phyloP scores from a whole-genome alignment of 352 stramenopile species.

The Globisporangium solare region DNA sequence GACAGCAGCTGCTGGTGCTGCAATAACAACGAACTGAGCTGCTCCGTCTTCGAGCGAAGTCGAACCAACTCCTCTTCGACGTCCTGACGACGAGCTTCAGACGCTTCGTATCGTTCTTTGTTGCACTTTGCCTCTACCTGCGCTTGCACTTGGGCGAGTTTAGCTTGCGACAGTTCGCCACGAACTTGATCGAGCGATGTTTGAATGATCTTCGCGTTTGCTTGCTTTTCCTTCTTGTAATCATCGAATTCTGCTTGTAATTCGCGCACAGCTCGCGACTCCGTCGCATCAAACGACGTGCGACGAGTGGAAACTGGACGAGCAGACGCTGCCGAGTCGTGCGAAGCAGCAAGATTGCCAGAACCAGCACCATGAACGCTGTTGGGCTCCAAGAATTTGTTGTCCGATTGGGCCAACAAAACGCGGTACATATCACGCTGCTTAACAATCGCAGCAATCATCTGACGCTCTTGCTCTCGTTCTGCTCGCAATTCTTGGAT shows the following conservation, averaged over 20 bases:
- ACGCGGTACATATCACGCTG: conserved; percentile 96
- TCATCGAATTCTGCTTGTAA: conserved; percentile 69
- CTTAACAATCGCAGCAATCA: conserved; percentile 93
- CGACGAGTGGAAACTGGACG: conserved; percentile 15
- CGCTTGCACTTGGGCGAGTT: conserved; percentile 62
- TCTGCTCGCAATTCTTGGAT: conserved; percentile 71
- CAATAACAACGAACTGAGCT: conserved; percentile 55
- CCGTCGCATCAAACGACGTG: conserved; percentile 28
- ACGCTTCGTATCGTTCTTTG: conserved; percentile 58
- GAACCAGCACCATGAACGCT: neutral
- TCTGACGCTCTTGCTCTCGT: conserved; percentile 76
- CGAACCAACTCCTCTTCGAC: conserved; percentile 59
- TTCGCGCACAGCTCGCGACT: conserved; percentile 43
- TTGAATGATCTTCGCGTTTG: conserved; percentile 57
- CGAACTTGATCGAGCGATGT: conserved; percentile 57
- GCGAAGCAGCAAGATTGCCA: neutral
- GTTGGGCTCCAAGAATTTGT: conserved; percentile 37
- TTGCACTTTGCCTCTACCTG: conserved; percentile 61
- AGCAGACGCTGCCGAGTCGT: neutral
- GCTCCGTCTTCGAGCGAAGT: conserved; percentile 53
- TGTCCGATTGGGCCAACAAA: conserved; percentile 88
- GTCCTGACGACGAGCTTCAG: conserved; percentile 45
- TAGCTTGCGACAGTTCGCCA: conserved; percentile 38
- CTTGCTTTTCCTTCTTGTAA: conserved; percentile 77
- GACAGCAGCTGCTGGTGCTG: conserved; percentile 58